Conservation (phyloP, 1,284 basidiomycete species). For the Ustilago esculenta region DNA sequence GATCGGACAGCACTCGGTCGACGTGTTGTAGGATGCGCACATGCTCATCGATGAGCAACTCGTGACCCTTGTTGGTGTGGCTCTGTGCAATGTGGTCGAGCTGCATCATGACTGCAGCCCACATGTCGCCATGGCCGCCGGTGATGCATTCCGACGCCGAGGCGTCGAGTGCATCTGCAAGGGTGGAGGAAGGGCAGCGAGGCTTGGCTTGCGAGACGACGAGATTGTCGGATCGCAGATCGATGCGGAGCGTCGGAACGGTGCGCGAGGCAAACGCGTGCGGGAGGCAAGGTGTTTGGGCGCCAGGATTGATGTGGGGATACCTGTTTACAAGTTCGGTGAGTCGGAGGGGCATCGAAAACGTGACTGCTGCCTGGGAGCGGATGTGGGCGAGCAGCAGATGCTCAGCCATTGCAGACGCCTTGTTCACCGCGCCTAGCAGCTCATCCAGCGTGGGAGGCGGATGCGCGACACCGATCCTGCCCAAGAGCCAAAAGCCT, state of each 20-base stretch:
- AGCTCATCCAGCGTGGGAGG: conserved; percentile 44
- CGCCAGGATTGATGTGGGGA: conserved; percentile 23
- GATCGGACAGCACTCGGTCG: conserved; percentile 16
- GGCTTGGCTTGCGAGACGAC: conserved; percentile 34
- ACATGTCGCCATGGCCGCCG: conserved; percentile 31
- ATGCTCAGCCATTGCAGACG: conserved; percentile 44
- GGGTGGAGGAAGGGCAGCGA: conserved; percentile 29
- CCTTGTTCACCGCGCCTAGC: conserved; percentile 5
- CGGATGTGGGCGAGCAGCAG: conserved; percentile 53
- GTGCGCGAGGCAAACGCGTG: conserved; percentile 23
- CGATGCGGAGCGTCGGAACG: conserved; percentile 34
- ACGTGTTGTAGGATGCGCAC: conserved; percentile 41
- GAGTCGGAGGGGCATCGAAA: conserved; percentile 50
- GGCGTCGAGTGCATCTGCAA: conserved; percentile 47
- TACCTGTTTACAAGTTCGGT: conserved; percentile 51
- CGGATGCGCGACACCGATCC: conserved; percentile 45
- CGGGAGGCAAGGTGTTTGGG: conserved; percentile 16
- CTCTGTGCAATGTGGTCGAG: conserved; percentile 5
- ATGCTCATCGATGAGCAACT: conserved; percentile 50
- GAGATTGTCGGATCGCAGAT: conserved; percentile 48
- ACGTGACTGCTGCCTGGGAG: conserved; percentile 45
- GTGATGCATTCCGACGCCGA: conserved; percentile 9
- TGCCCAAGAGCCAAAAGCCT: conserved; percentile 56
- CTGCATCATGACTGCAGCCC: conserved; percentile 31
- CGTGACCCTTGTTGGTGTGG: not conserved